Evolutionary conservation across 2,329 filamentous ascomycete genomes (phyloP), one percentile per base, ranked within the genome.

Genomic region (Claviceps monticola): DNA sequence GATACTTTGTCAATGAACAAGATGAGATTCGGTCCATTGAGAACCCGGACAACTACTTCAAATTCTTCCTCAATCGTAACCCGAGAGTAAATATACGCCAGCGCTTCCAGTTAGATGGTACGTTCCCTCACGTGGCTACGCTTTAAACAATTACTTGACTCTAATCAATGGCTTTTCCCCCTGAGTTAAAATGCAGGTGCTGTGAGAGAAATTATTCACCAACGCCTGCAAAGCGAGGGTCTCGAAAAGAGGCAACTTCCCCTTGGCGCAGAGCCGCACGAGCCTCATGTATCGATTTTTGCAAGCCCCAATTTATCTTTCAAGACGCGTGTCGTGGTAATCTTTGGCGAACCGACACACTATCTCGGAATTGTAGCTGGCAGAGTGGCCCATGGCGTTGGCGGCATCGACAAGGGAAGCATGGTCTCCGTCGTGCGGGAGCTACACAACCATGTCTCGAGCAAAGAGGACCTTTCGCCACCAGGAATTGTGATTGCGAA

Each of bases 401-500:
- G 84, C 2, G 83, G 86, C 19, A 73, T 95, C 57, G 71, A 81
- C 56, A 72, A 75, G 45, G 89, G 88, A n/a, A 87, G 82, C 36
- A 74, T 83, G 42, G 68, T 91, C 34, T 75, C 80, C 11, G 71
- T 91, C 52, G 75, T 84, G 23, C 64, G 71, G 38, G 68, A 64
- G 13, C 65, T 82, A 4, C 61, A 61, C 43, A 50, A 59, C 16
- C 66, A 73, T 52, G 55, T 46, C 23, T 65, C 65, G 37, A 68
- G 65, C 14, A 56, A 64, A 0, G 47, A 58, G 0, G 68, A 72
- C 19, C 29, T 61, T 0, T 57, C 63, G 2, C 56, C 69, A 1
- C 80, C 75, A 0, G 84, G 78, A 3, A 69, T 96, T 52, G 68
- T 96, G 29, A 70, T 95, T 26, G 79, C 88, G 46, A 96, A 95